Percentiles rank a stretch among this genome's conserved stretches.
phyloP scores from a whole-genome alignment of 1,139 yeast genomes.

The Ogataea hybrid region DNA sequence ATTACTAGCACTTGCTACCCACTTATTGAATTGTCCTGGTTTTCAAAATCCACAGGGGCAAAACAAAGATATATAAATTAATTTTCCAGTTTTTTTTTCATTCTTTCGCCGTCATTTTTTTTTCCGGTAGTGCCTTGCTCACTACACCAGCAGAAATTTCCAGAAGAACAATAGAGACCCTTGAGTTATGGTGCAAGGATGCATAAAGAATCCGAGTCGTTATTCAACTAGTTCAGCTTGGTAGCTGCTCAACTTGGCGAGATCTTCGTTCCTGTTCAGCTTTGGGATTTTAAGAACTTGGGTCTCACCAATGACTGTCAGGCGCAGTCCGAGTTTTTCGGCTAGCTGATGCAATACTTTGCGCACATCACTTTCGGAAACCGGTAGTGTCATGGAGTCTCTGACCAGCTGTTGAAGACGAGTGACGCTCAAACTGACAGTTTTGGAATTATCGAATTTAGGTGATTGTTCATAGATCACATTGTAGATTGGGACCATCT shows the following conservation, averaged over 20 bases:
- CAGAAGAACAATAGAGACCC: constrained; percentile 11
- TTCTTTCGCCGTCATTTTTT: constrained; percentile 13
- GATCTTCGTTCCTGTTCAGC: constrained; percentile 19
- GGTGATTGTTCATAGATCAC: constrained; percentile 25
- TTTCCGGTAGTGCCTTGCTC: constrained; percentile 7
- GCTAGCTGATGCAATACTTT: constrained; percentile 12
- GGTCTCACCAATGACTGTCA: constrained; percentile 19
- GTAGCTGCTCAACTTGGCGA: constrained; percentile 6
- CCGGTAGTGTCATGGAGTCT: constrained; percentile 17
- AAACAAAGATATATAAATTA: constrained; percentile 2
- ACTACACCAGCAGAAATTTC: constrained; percentile 15
- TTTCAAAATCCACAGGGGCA: constrained; percentile 1
- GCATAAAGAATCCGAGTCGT: constrained; percentile 5
- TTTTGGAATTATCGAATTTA: constrained; percentile 4
- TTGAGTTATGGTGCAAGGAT: constrained; percentile 2
- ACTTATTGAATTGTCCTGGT: constrained; percentile 3
- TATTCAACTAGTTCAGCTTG: neutral
- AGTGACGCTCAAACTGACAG: constrained; percentile 15
- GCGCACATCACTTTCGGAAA: constrained; percentile 16
- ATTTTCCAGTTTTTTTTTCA: constrained; percentile 5
- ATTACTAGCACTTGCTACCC: constrained; percentile 8
- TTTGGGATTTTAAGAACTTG: constrained; percentile 17
- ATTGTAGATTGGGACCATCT: constrained; percentile 19
- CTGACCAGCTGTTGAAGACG: constrained; percentile 17
- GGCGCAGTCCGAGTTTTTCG: constrained; percentile 8